A percentile compares a stretch with the other conserved stretches of the same genome.
Conservation (phyloP, 805 yeast species). For the Nakazawaea molendinolei region DNA sequence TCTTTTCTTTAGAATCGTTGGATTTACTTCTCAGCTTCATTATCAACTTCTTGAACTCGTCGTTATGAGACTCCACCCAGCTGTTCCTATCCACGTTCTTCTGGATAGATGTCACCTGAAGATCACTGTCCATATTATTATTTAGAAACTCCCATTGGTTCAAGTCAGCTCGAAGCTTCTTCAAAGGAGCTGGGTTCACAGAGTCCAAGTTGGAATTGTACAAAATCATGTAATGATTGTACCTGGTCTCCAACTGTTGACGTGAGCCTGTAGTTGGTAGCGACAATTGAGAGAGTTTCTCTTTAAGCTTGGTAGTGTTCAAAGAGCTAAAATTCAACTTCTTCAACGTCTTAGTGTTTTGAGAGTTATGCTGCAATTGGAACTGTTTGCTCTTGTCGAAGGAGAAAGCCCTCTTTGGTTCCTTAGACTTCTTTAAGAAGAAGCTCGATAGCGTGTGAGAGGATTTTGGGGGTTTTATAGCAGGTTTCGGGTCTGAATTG, state of each 20-base stretch:
- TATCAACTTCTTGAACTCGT: slow-evolving; percentile 34
- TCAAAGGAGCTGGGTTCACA: slow-evolving; percentile 51
- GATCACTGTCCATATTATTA: slow-evolving; percentile 18
- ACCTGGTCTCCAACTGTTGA: slow-evolving; percentile 57
- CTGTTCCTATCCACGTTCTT: slow-evolving; percentile 39
- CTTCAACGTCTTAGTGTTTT: slow-evolving; percentile 31
- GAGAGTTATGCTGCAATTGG: slow-evolving; percentile 16
- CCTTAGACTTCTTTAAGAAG: slow-evolving; percentile 15
- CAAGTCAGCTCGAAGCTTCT: slow-evolving; percentile 48
- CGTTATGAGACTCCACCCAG: slow-evolving; percentile 34
- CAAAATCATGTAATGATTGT: slow-evolving; percentile 67
- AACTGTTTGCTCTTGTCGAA: slow-evolving; percentile 25
- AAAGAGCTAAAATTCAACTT: slow-evolving; percentile 60
- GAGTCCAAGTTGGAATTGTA: slow-evolving; percentile 83
- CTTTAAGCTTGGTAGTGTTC: slow-evolving; percentile 52
- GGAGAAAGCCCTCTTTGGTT: slow-evolving; percentile 20
- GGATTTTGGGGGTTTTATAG: slow-evolving; percentile 11
- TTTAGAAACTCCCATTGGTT: slow-evolving; percentile 56
- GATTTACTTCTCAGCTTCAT: slow-evolving; percentile 9
- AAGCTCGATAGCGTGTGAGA: slow-evolving; percentile 10
- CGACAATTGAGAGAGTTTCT: slow-evolving; percentile 45
- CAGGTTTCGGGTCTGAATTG: slow-evolving; percentile 12
- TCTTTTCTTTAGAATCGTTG: slow-evolving; percentile 29
- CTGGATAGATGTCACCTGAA: slow-evolving; percentile 20
- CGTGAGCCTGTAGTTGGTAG: slow-evolving; percentile 61